Base-by-base conservation (phyloP, 441 rosid species). In the Melastoma candidum region DNA sequence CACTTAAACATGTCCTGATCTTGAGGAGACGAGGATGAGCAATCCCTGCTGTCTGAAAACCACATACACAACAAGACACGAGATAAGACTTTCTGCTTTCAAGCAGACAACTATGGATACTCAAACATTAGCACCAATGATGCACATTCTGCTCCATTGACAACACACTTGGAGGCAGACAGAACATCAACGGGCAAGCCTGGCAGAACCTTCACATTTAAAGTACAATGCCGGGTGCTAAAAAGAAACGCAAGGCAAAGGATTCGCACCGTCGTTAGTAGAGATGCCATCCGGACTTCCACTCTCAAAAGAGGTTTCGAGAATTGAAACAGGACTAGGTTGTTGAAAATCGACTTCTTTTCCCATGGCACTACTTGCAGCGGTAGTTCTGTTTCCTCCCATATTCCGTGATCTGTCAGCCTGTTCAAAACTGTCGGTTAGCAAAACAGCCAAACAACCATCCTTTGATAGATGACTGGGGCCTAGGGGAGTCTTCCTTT, bases 271-370 rank as follows among this genome's bases (percentile, higher is more conserved):
- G 12, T 54, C 58, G 36, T 57, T 47, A 46, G 53, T 56, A 44
- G 58, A 51, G 47, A 44, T 57, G 49, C 53, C 54, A 45, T 50
- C 64, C 2, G 73, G 73, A 59, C 69, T 62, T 14, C 51, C 65
- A 51, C 56, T 71, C 22, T 17, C 57, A 13, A 69, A 47, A 29
- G 76, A 71, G 52, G 71, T 68, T 63, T 79, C 83, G 53, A 70
- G 77, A 54, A 61, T 63, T 27, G 84, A 77, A 74, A 67, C 61
- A 2, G 64, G 64, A 52, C 64, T 54, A 17, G 70, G 64, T 65
- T 46, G 57, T 53, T 25, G 64, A 62, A 14, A 52, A 62, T 71
- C 76, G 50, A 63, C 22, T 58, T 68, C 78, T 61, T 64, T 68
- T 56, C 65, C 68, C 49, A 67, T 50, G 47, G 61, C 65, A 25